phyloP scores from a whole-genome alignment of 2,329 filamentous ascomycete species.

The Periglandula ipomoeae region DNA sequence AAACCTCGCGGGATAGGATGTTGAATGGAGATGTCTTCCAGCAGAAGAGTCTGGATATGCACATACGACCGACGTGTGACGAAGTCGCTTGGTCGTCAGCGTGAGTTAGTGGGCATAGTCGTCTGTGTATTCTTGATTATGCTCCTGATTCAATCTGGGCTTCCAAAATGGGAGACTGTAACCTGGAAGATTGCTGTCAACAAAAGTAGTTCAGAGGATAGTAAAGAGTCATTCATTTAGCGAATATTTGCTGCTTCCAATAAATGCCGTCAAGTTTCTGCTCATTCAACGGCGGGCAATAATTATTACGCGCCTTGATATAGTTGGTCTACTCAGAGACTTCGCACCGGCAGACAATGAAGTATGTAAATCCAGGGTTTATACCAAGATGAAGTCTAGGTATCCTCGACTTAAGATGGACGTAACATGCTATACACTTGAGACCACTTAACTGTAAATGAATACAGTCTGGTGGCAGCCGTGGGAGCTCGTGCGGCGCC shows the following conservation, averaged over 20 bases:
- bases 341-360: no score
- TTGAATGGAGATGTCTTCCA: constrained; percentile 1
- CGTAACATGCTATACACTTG: no score
- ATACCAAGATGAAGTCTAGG: no score
- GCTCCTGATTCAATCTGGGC: neutral
- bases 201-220: neutral
- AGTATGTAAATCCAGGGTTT: no score
- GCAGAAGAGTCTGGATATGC: neutral
- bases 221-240: constrained; percentile 1
- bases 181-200: neutral
- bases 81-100: neutral
- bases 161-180: neutral
- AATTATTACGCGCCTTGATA: no score
- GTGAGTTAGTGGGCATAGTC: neutral
- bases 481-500: neutral
- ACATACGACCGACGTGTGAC: neutral
- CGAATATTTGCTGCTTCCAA: neutral
- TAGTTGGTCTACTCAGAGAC: no score
- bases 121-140: neutral
- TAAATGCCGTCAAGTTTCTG: no score
- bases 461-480: no score
- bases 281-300: no score
- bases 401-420: no score
- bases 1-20: constrained; percentile 6
- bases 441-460: no score